These are phyloP conservation scores for Salicornia ramosissima DNA, from an alignment of 148 eudicot species.

Conservation along the genomic window DNA sequence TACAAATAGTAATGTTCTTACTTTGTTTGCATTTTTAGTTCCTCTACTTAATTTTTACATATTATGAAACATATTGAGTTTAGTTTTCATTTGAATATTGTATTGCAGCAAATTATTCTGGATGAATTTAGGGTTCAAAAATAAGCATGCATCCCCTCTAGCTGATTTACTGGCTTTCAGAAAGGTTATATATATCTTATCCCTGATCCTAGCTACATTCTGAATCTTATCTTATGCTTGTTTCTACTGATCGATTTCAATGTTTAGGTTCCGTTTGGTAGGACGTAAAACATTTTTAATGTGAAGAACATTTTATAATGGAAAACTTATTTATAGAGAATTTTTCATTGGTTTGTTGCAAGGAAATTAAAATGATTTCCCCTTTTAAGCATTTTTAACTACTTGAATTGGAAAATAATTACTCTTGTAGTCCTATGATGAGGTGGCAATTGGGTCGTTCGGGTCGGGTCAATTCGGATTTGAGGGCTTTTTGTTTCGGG, in stretches of 20 bases:
- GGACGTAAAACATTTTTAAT: too few species aligned
- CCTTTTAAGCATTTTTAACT: too few species aligned
- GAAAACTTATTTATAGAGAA: too few species aligned
- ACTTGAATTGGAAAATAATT: too few species aligned
- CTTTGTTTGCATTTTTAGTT: background rate
- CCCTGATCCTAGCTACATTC: background rate
- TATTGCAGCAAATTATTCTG: conserved; percentile 74
- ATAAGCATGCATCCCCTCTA: conserved; percentile 79
- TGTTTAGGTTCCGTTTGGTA: too few species aligned
- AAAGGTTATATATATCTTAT: conserved; percentile 49
- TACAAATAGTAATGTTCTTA: conserved; percentile 60
- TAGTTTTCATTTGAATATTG: background rate
- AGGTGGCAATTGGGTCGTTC: too few species aligned
- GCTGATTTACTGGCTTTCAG: conserved; percentile 87
- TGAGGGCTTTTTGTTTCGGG: too few species aligned
- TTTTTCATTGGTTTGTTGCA: too few species aligned
- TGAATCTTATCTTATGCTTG: background rate
- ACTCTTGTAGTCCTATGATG: too few species aligned
- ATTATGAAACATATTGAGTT: background rate
- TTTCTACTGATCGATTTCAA: background rate
- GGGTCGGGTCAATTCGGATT: too few species aligned
- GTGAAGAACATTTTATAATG: too few species aligned
- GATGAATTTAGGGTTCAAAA: conserved; percentile 87
- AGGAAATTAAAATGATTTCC: too few species aligned
- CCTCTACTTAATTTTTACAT: background rate